Conservation (phyloP, 2,329 filamentous ascomycete species). For the Aureobasidium subglaciale region DNA sequence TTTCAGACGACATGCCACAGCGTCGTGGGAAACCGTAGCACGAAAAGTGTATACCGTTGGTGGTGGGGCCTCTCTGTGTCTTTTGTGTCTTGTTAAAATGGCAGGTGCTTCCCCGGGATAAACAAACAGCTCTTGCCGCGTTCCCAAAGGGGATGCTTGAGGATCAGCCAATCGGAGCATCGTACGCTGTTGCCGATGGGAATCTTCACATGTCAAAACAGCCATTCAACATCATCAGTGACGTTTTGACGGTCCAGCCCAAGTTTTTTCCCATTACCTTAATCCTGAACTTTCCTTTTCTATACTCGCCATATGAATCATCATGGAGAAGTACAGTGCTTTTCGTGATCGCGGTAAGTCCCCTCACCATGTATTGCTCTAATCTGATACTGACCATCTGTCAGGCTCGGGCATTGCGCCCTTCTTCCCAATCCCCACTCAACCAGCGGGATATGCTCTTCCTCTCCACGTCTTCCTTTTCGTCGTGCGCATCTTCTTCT, state of each 20-base stretch:
- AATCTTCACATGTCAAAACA: not conserved
- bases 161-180: not conserved
- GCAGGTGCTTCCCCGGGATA: not conserved
- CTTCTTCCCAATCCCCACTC: conserved; percentile 75
- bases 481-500: conserved; percentile 69
- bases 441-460: conserved; percentile 54
- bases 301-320: not conserved
- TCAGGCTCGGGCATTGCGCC: conserved; percentile 91
- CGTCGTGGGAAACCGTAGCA: not conserved
- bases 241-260: not conserved
- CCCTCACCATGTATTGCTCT: conserved; percentile 18
- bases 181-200: not conserved
- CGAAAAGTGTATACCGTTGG: not conserved
- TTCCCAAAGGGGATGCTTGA: not conserved
- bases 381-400: conserved; percentile 19
- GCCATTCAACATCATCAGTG: not conserved
- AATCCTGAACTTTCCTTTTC: not conserved
- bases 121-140: conserved; percentile 9
- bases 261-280: conserved; percentile 2
- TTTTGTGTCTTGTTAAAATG: not conserved
- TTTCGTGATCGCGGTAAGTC: conserved; percentile 76
- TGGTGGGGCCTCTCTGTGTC: not conserved
- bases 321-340: conserved; percentile 92
- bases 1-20: conserved; percentile 6
- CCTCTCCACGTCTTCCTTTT: conserved; percentile 62